A percentile compares a stretch with the other conserved stretches of the same genome.
Evolutionary conservation across 805 yeast genomes (phyloP).

Genomic region (Jamesozyma gamospora): DNA sequence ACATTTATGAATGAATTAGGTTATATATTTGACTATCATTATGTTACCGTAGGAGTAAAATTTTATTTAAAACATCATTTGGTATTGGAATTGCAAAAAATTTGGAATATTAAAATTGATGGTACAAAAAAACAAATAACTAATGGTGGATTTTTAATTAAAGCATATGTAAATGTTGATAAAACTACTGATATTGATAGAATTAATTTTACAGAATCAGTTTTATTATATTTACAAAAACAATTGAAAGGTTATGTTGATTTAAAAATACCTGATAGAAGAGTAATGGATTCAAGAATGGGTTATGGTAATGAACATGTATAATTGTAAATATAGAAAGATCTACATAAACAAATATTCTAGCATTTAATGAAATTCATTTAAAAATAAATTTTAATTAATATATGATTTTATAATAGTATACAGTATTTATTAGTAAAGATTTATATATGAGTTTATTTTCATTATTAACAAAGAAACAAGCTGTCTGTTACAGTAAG

Average conservation of each 20-base stretch:
- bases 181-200: conserved; percentile 67
- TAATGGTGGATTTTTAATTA: conserved; percentile 46
- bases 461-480: neutral
- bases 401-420: neutral
- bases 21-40: conserved; percentile 44
- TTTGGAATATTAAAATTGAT: conserved; percentile 23
- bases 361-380: too few relatives aligned
- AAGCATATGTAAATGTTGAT: conserved; percentile 60
- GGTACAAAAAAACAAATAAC: conserved; percentile 39
- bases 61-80: conserved; percentile 21
- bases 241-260: conserved; percentile 60
- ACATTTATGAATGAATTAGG: conserved; percentile 54
- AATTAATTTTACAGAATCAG: conserved; percentile 54
- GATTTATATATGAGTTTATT: too few relatives aligned
- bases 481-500: too few relatives aligned
- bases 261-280: conserved; percentile 66
- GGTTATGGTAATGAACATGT: neutral
- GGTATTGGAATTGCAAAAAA: conserved; percentile 22
- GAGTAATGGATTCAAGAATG: conserved; percentile 65
- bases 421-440: neutral
- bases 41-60: conserved; percentile 22
- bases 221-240: conserved; percentile 50
- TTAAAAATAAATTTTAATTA: neutral
- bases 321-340: neutral
- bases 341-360: neutral